phyloP scores from a whole-genome alignment of 2,329 filamentous ascomycete genomes.

The Talaromyces sp. region DNA sequence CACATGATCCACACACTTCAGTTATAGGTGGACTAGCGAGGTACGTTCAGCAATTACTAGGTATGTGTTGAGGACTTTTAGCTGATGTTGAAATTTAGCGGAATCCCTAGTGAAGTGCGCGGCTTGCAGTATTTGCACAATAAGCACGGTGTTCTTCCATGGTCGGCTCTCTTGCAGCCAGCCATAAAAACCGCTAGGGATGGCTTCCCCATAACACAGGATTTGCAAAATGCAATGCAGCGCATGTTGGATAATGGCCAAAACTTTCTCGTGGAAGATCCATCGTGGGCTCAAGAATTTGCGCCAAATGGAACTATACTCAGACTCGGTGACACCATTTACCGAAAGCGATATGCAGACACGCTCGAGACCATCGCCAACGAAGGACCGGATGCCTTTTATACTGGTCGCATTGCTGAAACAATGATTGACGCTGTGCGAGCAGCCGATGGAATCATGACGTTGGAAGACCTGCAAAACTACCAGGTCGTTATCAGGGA shows the following conservation, averaged over 20 bases:
- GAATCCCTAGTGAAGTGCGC: slow-evolving; percentile 56
- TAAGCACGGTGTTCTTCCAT: slow-evolving; percentile 56
- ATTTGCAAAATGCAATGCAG: slow-evolving; percentile 69
- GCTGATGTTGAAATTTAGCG: slow-evolving; percentile 30
- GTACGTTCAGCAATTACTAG: slow-evolving; percentile 22
- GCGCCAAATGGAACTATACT: slow-evolving; percentile 73
- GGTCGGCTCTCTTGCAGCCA: slow-evolving; percentile 66
- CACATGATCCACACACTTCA: slow-evolving; percentile 60
- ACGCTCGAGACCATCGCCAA: slow-evolving; percentile 73
- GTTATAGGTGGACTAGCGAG: slow-evolving; percentile 66
- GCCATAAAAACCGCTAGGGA: slow-evolving; percentile 67
- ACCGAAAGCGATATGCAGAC: slow-evolving; percentile 71
- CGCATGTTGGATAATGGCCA: slow-evolving; percentile 41
- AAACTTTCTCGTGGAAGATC: slow-evolving; percentile 68
- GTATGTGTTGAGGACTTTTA: neutral
- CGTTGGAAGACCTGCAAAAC: slow-evolving; percentile 65
- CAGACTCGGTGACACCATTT: slow-evolving; percentile 69
- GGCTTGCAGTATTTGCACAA: slow-evolving; percentile 73
- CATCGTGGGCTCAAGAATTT: slow-evolving; percentile 81
- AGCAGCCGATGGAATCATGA: slow-evolving; percentile 74
- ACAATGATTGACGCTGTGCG: slow-evolving; percentile 66
- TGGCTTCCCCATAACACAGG: slow-evolving; percentile 67
- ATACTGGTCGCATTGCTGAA: slow-evolving; percentile 65
- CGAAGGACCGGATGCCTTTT: slow-evolving; percentile 67
- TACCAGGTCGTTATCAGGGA: slow-evolving; percentile 65